Conservation (phyloP, 208 protist species). For the Wallacemonas sp. region DNA sequence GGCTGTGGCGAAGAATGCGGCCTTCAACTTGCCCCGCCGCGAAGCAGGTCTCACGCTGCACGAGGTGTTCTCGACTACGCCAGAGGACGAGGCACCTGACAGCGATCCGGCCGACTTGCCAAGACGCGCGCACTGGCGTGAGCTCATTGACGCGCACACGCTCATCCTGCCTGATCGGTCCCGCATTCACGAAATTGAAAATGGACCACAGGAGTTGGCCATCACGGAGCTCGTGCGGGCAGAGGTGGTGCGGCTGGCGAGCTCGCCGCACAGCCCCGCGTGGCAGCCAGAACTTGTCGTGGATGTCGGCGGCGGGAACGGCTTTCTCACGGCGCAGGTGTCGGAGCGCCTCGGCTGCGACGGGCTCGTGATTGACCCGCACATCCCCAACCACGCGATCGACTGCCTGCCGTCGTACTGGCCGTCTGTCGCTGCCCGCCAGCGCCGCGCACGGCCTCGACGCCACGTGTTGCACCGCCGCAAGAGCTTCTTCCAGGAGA, state of each 20-base stretch:
- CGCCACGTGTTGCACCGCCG: constrained; percentile 20
- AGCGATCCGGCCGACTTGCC: background rate
- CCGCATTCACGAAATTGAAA: constrained; percentile 80
- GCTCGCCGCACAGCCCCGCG: background rate
- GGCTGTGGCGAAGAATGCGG: background rate
- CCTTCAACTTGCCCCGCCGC: constrained; percentile 9
- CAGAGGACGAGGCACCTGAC: background rate
- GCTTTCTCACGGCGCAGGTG: constrained; percentile 43
- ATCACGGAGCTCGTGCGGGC: constrained; percentile 61
- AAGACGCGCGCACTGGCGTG: too few relatives aligned
- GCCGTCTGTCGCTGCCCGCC: constrained; percentile 21
- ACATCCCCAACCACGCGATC: constrained; percentile 41
- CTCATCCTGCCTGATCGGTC: constrained; percentile 73
- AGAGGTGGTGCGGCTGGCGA: background rate
- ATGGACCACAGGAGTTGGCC: constrained; percentile 80
- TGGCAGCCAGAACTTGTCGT: constrained; percentile 25
- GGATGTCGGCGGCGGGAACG: constrained; percentile 58
- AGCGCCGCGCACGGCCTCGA: constrained; percentile 18
- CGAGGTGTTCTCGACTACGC: constrained; percentile 16
- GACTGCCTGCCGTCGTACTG: constrained; percentile 32
- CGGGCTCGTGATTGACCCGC: constrained; percentile 44
- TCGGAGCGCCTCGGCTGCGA: constrained; percentile 36
- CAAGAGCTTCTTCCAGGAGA: constrained; percentile 22
- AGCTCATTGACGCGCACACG: constrained; percentile 70
- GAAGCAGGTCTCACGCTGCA: constrained; percentile 36